Evolutionary conservation across 2,329 filamentous ascomycete species (phyloP).

Genomic region (Aspergillus hiratsukae): DNA sequence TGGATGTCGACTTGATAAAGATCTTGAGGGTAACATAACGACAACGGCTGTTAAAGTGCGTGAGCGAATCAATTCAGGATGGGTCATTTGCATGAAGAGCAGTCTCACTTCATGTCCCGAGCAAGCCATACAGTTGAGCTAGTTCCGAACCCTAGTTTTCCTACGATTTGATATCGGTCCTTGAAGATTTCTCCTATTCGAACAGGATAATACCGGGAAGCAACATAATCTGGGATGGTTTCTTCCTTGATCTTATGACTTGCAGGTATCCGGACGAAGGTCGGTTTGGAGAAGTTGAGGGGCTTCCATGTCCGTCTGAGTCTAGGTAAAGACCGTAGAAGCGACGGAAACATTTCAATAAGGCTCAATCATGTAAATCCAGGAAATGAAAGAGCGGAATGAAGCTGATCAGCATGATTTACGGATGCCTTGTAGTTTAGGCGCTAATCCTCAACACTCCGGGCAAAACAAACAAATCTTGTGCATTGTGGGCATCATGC

Average conservation of each 20-base stretch:
- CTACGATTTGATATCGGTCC: constrained; percentile 30
- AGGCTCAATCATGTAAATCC: too few species aligned
- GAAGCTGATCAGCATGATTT: too few species aligned
- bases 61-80: not conserved
- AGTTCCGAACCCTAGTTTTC: constrained; percentile 34
- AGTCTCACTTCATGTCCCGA: constrained; percentile 28
- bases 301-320: constrained; percentile 26
- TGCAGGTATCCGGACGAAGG: constrained; percentile 20
- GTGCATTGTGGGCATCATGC: too few species aligned
- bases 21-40: constrained; percentile 31
- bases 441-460: too few species aligned
- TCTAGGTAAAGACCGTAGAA: constrained; percentile 20
- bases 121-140: constrained; percentile 37
- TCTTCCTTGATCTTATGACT: constrained; percentile 30
- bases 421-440: too few species aligned
- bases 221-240: constrained; percentile 22
- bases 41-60: constrained; percentile 13
- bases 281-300: constrained; percentile 29
- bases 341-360: not conserved
- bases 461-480: too few species aligned
- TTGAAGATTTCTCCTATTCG: constrained; percentile 28
- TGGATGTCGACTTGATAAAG: constrained; percentile 23
- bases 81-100: not conserved
- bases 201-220: constrained; percentile 26
- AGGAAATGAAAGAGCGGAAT: too few species aligned